Base-by-base conservation (phyloP, 1,284 basidiomycete genomes). In the Ceratobasidium sp. region DNA sequence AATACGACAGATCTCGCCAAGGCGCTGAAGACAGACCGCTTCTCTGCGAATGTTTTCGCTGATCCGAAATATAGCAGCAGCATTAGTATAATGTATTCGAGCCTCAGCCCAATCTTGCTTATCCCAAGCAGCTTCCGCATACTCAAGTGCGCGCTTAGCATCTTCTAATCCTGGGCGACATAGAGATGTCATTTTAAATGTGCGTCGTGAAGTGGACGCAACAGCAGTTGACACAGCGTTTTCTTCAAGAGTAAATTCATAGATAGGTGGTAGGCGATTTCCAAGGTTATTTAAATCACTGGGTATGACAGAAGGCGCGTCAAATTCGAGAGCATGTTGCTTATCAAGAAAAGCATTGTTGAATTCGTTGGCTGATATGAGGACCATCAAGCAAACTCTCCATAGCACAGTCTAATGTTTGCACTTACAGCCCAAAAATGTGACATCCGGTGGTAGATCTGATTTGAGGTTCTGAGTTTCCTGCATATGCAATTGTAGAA, bases 11-110 rank as follows among this genome's bases (percentile, higher is more conserved):
- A 56, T 44, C 23, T 75, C 72, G 2, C 72, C 72, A 26, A 75
- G 61, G 1, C 72, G 72, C 49, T 75, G 72, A 33, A 75, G 72
- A 53, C 60, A 75, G 26, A 66, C 42, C 20, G 72, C 64, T 33
- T 77, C 75, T 13, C 68, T 68, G 3, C 75, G 63, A 46, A 46
- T 3, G 42, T 77, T 64, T 15, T 39, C 53, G 64, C 60, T 10
- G 23, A 77, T 58, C 2, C 64, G 53, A 42, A 67, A 67, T 13
- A 77, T 67, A 9, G 64, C 40, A 7, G 63, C 46, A 6, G 75
- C 75, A 12, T 64, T 77, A 20, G 64, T 58, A 42, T 77, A 77
- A 44, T 63, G 75, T 28, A n/a, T 60, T 15, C 39, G 75, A 28
- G 75, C 63, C 39, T 56, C 44, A 20, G n/a, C 12, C 75, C 75